phyloP scores from a whole-genome alignment of 371 early-diverging fungal genomes.

The Amoeboaphelidium protococcarum region DNA sequence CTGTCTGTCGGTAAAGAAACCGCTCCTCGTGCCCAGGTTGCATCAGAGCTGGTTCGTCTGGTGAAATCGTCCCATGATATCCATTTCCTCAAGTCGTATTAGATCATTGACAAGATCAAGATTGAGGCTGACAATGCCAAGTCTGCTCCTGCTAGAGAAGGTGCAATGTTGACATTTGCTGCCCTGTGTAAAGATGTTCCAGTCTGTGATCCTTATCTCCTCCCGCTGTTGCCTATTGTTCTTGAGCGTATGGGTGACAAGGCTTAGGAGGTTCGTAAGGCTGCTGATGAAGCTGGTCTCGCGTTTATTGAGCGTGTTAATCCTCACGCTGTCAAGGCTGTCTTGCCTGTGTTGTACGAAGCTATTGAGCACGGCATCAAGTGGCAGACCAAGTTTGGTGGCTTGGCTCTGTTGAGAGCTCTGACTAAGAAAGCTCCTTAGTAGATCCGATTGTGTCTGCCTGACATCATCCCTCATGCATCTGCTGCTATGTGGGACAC shows the following conservation, averaged over 20 bases:
- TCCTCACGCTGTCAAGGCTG: conserved; percentile 1
- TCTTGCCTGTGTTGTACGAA: background rate
- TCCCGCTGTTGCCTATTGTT: conserved; percentile 22
- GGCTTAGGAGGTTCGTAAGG: conserved; percentile 16
- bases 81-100: conserved; percentile 23
- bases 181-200: conserved; percentile 25
- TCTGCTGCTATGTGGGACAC: conserved; percentile 15
- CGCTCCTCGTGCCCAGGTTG: too few relatives aligned
- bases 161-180: conserved; percentile 35
- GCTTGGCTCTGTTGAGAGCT: background rate
- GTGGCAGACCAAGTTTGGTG: background rate
- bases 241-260: conserved; percentile 41
- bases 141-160: conserved; percentile 36
- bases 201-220: conserved; percentile 28
- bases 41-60: too few relatives aligned
- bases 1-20: too few relatives aligned
- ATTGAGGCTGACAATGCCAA: conserved; percentile 33
- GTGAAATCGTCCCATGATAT: too few relatives aligned
- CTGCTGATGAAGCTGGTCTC: too few relatives aligned
- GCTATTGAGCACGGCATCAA: background rate
- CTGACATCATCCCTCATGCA: conserved; percentile 16
- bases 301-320: too few relatives aligned
- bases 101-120: conserved; percentile 24
- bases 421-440: conserved; percentile 3
- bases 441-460: conserved; percentile 13